Base-by-base conservation (phyloP, 2,329 filamentous ascomycete genomes). In the Ophiostoma sp. region DNA sequence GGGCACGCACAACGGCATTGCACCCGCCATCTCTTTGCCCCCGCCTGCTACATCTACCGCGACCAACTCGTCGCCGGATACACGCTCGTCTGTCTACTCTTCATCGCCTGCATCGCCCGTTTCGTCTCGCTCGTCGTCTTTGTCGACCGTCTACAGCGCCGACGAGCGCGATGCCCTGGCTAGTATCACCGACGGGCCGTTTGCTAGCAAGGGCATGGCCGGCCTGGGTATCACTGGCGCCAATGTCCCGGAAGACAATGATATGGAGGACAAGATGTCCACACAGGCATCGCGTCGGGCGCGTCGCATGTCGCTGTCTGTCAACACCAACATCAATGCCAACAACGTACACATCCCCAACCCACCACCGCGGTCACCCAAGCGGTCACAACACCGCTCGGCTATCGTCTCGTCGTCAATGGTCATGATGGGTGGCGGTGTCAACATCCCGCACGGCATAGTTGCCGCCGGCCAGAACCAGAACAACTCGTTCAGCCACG, bases 121-220 rank as follows among this genome's bases (percentile, higher is more conserved):
- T 1, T 72, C 68, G 12, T 41, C 49, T 5, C 71, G 67, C 0
- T 85, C 83, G 52, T 81, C 83, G 2, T 81, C 83, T 2, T 76
- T 87, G 5, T 87, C 84, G 4, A 87, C 84, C 0, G 74, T 87
- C 5, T 85, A 85, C 71, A 86, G 84, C 69, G 82, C 81, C 64
- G 82, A 84, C 42, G 83, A 85, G 67, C 76, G 78, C 0, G 79
- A 81, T 8, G 78, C 80, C 6, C 76, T 76, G 4, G 64, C 41
- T n/a, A 41, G n/a, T 52, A 14, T 55, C 49, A 5, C 18, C 36
- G 66, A 69, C 42, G 45, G 69, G 5, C 16, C 58, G 47, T 27
- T 68, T 18, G 58, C 64, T 60, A 64, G 64, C 65, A 66, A 60
- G 64, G 42, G 65, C 47, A 11, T 64, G 49, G 66, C 64, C 3